Evolutionary conservation across 331 rosid genomes (phyloP).

Genomic region (Acacia concinna): DNA sequence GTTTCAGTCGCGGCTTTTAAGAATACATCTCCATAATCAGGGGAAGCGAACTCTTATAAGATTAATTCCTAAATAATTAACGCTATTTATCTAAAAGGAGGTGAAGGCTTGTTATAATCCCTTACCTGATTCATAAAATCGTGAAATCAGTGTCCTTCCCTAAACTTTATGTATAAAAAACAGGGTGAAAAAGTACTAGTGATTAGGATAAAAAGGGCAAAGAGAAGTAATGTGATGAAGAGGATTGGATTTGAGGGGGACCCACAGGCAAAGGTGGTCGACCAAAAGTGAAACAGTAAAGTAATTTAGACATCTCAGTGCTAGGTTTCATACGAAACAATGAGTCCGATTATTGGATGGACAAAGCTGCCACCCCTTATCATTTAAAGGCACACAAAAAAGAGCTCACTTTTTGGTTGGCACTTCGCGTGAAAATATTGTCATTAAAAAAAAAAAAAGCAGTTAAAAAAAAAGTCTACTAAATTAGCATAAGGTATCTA

Average conservation of each 20-base stretch:
- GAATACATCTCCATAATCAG: too few relatives aligned
- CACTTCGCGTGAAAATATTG: background rate
- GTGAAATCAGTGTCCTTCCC: too few relatives aligned
- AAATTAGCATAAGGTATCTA: too few relatives aligned
- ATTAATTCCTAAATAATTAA: too few relatives aligned
- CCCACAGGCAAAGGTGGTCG: background rate
- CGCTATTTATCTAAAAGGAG: too few relatives aligned
- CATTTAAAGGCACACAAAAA: background rate
- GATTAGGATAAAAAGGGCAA: background rate
- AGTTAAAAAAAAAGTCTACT: too few relatives aligned
- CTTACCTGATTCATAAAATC: too few relatives aligned
- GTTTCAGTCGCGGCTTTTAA: too few relatives aligned
- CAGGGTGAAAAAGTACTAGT: background rate
- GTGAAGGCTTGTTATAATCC: too few relatives aligned
- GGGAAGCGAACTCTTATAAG: too few relatives aligned
- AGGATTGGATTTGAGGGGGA: background rate
- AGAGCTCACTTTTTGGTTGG: background rate
- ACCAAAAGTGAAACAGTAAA: background rate
- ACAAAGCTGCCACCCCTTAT: background rate
- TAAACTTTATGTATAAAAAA: too few relatives aligned
- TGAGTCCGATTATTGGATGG: background rate
- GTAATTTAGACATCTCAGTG: background rate
- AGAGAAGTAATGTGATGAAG: background rate
- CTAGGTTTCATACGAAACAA: background rate
- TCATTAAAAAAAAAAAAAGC: too few relatives aligned